phyloP scores from a whole-genome alignment of 495 filamentous ascomycete genomes.

The Penicillium psychrofluorescens region DNA sequence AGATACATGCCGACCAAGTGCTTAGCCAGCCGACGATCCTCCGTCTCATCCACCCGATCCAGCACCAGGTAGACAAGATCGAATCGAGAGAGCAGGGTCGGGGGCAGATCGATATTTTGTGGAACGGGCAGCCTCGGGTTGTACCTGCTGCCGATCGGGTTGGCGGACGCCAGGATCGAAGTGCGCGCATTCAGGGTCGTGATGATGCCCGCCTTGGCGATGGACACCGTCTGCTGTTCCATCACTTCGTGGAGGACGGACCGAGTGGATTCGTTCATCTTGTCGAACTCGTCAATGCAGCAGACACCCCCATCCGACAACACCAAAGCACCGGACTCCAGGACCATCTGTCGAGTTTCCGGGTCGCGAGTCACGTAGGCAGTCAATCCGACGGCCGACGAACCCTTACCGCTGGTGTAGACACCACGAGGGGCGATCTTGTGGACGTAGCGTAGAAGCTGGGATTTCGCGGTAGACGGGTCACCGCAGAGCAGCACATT shows the following conservation, averaged over 20 bases:
- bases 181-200: conserved; percentile 95
- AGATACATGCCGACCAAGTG: conserved; percentile 97
- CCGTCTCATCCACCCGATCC: conserved; percentile 83
- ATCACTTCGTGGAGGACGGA: conserved; percentile 98
- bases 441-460: conserved; percentile 88
- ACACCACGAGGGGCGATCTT: conserved; percentile 96
- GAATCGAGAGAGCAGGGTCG: conserved; percentile 89
- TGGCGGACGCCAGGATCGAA: conserved; percentile 89
- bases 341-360: conserved; percentile 88
- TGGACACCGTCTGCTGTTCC: conserved; percentile 98
- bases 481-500: conserved; percentile 96
- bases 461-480: conserved; percentile 93
- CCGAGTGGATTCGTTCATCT: conserved; percentile 94
- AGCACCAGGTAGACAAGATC: conserved; percentile 95
- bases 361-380: conserved; percentile 95
- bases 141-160: conserved; percentile 96
- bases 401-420: conserved; percentile 95
- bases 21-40: conserved; percentile 78
- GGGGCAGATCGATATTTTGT: conserved; percentile 95
- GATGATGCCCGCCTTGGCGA: conserved; percentile 98
- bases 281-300: conserved; percentile 99
- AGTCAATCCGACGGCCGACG: conserved; percentile 95
- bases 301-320: conserved; percentile 94
- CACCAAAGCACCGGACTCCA: conserved; percentile 93
- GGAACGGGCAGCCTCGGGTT: conserved; percentile 93